A percentile compares a stretch with the other conserved stretches of the same genome.
Conservation (phyloP, 805 yeast species). For the Clavispora asparagi region DNA sequence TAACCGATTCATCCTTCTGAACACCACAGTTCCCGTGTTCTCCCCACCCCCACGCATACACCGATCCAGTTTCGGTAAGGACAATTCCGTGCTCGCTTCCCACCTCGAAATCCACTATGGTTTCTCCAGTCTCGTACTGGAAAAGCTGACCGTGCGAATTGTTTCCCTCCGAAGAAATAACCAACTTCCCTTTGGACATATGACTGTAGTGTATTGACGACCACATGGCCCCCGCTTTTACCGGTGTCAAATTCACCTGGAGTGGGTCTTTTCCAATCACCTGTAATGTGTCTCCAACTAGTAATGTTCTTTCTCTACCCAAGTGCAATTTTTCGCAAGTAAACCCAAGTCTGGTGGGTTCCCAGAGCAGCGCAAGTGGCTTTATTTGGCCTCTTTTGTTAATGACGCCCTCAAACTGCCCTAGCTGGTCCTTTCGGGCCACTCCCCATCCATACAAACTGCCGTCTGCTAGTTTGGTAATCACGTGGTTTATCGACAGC, state of each 20-base stretch:
- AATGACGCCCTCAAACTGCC: slow-evolving; percentile 6
- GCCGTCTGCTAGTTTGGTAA: slow-evolving; percentile 37
- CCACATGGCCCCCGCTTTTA: slow-evolving; percentile 63
- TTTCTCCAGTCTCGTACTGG: slow-evolving; percentile 15
- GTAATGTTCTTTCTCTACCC: slow-evolving; percentile 57
- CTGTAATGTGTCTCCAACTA: slow-evolving; percentile 16
- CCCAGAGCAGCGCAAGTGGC: slow-evolving; percentile 17
- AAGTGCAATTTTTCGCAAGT: slow-evolving; percentile 24
- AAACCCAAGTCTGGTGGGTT: slow-evolving; percentile 18
- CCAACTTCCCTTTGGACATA: background rate
- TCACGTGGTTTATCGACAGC: slow-evolving; percentile 44
- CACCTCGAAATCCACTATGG: slow-evolving; percentile 28
- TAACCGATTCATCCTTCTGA: slow-evolving; percentile 22
- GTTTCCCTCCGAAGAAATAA: slow-evolving; percentile 59
- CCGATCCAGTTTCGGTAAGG: slow-evolving; percentile 22
- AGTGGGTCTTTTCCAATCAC: slow-evolving; percentile 16
- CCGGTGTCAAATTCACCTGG: background rate
- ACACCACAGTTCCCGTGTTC: slow-evolving; percentile 94
- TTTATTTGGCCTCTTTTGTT: slow-evolving; percentile 5
- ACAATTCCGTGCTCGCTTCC: slow-evolving; percentile 90
- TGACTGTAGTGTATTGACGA: slow-evolving; percentile 54
- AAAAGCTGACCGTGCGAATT: slow-evolving; percentile 67
- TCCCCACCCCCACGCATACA: slow-evolving; percentile 96
- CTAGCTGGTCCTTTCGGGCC: slow-evolving; percentile 56
- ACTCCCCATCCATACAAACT: slow-evolving; percentile 63